phyloP scores from a whole-genome alignment of 768 basidiomycete genomes.

The Pleurotus citrinopileatus region DNA sequence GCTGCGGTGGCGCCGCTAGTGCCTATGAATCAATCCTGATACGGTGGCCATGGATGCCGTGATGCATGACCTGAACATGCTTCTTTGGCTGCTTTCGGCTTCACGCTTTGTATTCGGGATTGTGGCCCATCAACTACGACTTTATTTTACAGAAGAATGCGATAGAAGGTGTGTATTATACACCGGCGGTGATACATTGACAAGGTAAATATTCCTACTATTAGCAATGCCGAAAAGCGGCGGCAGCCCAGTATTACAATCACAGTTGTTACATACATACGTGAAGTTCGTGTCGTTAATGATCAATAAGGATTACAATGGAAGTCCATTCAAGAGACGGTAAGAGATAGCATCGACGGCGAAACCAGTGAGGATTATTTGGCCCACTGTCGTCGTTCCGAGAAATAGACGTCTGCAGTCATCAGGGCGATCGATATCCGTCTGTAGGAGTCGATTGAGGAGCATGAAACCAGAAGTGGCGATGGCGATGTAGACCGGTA shows the following conservation, averaged over 20 bases:
- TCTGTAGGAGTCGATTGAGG: conserved; percentile 18
- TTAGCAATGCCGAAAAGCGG: too few relatives aligned
- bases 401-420: conserved; percentile 25
- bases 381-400: conserved; percentile 23
- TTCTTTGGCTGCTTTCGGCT: too few relatives aligned
- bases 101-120: too few relatives aligned
- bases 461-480: conserved; percentile 17
- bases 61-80: too few relatives aligned
- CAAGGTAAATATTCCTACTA: too few relatives aligned
- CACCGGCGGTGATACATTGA: too few relatives aligned
- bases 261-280: not conserved
- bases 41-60: too few relatives aligned
- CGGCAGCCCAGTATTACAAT: not conserved
- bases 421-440: conserved; percentile 24
- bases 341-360: conserved; percentile 21
- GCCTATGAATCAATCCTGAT: too few relatives aligned
- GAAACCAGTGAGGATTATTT: conserved; percentile 23
- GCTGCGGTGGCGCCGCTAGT: too few relatives aligned
- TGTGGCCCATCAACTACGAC: too few relatives aligned
- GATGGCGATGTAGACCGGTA: conserved; percentile 26
- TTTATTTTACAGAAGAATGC: too few relatives aligned
- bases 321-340: conserved; percentile 16
- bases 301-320: conserved; percentile 12
- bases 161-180: too few relatives aligned
- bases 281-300: not conserved